Conservation (phyloP, 345 rosid genomes). For the Melaleuca alternifolia region DNA sequence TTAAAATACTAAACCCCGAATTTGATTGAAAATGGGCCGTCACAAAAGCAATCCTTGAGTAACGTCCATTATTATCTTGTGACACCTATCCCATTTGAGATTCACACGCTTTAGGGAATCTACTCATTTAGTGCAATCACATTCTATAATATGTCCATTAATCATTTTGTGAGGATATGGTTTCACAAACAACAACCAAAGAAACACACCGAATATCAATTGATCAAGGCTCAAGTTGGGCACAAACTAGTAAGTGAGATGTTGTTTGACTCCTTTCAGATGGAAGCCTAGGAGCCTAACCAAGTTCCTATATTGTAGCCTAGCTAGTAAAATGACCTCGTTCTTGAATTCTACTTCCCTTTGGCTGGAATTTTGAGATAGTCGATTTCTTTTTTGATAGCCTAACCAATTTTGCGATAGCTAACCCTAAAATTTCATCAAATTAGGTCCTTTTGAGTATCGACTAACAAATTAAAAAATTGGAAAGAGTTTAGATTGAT, state of each 20-base stretch:
- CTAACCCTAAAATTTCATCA: conserved; percentile 1
- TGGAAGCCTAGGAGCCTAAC: conserved; percentile 33
- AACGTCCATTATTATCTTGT: conserved; percentile 27
- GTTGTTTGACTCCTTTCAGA: conserved; percentile 23
- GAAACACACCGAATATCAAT: conserved; percentile 23
- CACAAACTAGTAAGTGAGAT: conserved; percentile 32
- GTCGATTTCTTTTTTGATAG: conserved; percentile 11
- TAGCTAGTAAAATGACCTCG: conserved; percentile 27
- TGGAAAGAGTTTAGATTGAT: neutral
- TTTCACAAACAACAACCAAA: neutral
- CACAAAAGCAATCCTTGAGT: conserved; percentile 33
- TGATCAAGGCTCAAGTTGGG: conserved; percentile 31
- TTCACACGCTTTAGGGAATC: conserved; percentile 5
- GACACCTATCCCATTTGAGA: conserved; percentile 21
- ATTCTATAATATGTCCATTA: neutral
- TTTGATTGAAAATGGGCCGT: too few species aligned
- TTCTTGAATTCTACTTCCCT: conserved; percentile 27
- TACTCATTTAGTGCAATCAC: neutral
- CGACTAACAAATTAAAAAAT: neutral
- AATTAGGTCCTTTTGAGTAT: neutral
- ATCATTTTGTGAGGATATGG: neutral
- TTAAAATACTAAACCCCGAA: too few species aligned
- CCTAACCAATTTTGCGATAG: too few species aligned
- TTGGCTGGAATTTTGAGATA: conserved; percentile 15
- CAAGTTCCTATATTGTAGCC: conserved; percentile 33